Percentiles rank a stretch among this genome's conserved stretches.
These are phyloP conservation scores for Clohesyomyces aquaticus DNA, from an alignment of 495 filamentous ascomycete species.

Conservation along the genomic window DNA sequence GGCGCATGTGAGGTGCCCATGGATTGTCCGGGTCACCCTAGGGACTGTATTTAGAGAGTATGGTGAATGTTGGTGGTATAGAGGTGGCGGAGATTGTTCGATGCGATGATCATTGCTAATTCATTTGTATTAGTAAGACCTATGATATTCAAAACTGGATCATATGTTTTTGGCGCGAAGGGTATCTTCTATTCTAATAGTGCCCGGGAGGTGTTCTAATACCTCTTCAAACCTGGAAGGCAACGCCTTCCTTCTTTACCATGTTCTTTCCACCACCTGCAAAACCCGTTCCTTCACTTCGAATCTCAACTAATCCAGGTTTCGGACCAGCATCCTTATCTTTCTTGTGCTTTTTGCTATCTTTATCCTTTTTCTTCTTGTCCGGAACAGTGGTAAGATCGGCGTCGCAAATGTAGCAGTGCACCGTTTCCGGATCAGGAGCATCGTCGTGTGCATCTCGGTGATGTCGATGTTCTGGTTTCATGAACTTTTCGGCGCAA, in stretches of 20 bases:
- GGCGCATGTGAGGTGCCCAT: no score
- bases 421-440: slow-evolving; percentile 51
- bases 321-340: slow-evolving; percentile 61
- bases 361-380: slow-evolving; percentile 47
- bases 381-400: slow-evolving; percentile 67
- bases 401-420: slow-evolving; percentile 88
- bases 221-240: slow-evolving; percentile 65
- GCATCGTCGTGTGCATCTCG: slow-evolving; percentile 65
- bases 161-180: no score
- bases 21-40: no score
- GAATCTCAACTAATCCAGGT: slow-evolving; percentile 81
- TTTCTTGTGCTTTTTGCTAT: slow-evolving; percentile 50
- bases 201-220: no score
- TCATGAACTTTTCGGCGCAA: slow-evolving; percentile 88
- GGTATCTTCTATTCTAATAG: no score
- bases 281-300: slow-evolving; percentile 90
- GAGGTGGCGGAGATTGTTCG: no score
- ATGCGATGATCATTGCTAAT: no score
- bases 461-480: slow-evolving; percentile 44
- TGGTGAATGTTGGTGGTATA: no score
- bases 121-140: no score
- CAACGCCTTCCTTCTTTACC: slow-evolving; percentile 76
- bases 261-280: slow-evolving; percentile 81
- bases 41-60: no score
- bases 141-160: no score